Conservation (phyloP, 2,329 filamentous ascomycete species). For the Diatrype stigma region DNA sequence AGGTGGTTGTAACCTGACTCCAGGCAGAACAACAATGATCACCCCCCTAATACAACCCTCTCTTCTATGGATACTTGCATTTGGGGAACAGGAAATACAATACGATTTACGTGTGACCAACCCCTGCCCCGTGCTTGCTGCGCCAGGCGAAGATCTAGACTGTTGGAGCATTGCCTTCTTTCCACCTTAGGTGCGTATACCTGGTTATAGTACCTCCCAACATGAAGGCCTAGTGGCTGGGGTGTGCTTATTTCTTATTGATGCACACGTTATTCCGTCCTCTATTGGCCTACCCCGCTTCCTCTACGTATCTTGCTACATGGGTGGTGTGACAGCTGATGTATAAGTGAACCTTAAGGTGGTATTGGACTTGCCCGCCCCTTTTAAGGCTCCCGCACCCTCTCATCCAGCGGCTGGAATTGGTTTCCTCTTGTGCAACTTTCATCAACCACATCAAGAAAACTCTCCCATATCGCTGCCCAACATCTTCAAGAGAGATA, state of each 20-base stretch:
- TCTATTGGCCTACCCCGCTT: slow-evolving; percentile 29
- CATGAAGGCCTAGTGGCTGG: slow-evolving; percentile 19
- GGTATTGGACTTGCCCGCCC: slow-evolving; percentile 5
- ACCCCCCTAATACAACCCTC: no score
- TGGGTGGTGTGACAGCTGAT: background rate
- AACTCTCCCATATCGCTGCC: no score
- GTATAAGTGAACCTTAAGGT: background rate
- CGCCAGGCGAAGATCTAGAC: background rate
- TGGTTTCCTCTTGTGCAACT: slow-evolving; percentile 1
- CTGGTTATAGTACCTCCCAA: slow-evolving; percentile 9
- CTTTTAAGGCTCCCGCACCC: slow-evolving; percentile 10
- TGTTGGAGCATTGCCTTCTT: slow-evolving; percentile 1
- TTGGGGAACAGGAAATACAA: no score
- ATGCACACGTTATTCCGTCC: slow-evolving; percentile 16
- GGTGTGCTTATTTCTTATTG: slow-evolving; percentile 10
- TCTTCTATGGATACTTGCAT: no score
- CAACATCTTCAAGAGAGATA: background rate
- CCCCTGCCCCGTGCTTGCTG: background rate
- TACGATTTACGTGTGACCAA: background rate
- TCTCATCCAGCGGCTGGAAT: background rate
- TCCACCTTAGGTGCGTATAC: slow-evolving; percentile 16
- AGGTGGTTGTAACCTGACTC: no score
- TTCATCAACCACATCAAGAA: background rate
- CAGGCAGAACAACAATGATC: no score
- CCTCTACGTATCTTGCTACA: slow-evolving; percentile 10